These are phyloP conservation scores for Petrea volubilis DNA, from an alignment of 257 asterid species.

Conservation along the genomic window DNA sequence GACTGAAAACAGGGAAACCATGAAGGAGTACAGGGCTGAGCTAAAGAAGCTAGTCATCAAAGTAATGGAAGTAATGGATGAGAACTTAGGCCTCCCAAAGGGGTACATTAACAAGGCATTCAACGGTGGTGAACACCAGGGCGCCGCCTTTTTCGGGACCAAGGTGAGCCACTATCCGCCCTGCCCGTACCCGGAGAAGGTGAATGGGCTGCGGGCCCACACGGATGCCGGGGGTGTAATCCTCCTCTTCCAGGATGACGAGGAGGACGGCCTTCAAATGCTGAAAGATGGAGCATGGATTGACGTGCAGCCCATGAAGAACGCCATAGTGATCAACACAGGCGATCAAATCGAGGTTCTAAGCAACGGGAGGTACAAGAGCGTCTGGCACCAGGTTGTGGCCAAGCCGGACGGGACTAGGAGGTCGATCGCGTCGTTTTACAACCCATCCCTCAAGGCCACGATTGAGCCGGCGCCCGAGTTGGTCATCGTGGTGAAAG, in stretches of 20 bases:
- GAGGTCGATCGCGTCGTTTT: constrained; percentile 87
- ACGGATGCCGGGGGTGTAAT: constrained; percentile 78
- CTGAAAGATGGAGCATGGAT: constrained; percentile 59
- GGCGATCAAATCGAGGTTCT: constrained; percentile 75
- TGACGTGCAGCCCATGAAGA: constrained; percentile 60
- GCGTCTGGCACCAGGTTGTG: constrained; percentile 77
- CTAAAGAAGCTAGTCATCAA: constrained; percentile 50
- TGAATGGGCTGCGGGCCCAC: constrained; percentile 67
- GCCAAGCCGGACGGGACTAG: constrained; percentile 63
- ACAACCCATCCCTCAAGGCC: constrained; percentile 70
- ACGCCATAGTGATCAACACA: constrained; percentile 65
- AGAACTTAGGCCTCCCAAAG: constrained; percentile 51
- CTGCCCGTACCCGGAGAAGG: constrained; percentile 56
- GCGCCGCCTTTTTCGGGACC: constrained; percentile 60
- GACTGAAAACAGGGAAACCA: constrained; percentile 48
- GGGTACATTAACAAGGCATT: constrained; percentile 58
- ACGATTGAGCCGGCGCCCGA: constrained; percentile 65
- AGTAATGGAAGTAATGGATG: constrained; percentile 58
- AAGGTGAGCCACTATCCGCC: constrained; percentile 76
- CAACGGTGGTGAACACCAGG: constrained; percentile 32
- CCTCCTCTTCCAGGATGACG: constrained; percentile 66
- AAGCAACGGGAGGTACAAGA: constrained; percentile 83
- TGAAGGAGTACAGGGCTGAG: constrained; percentile 55
- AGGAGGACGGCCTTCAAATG: constrained; percentile 62
- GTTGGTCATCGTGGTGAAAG: constrained; percentile 15